Evolutionary conservation across 176 grass and related monocot species (phyloP).

Genomic region (Pharus latifolius): DNA sequence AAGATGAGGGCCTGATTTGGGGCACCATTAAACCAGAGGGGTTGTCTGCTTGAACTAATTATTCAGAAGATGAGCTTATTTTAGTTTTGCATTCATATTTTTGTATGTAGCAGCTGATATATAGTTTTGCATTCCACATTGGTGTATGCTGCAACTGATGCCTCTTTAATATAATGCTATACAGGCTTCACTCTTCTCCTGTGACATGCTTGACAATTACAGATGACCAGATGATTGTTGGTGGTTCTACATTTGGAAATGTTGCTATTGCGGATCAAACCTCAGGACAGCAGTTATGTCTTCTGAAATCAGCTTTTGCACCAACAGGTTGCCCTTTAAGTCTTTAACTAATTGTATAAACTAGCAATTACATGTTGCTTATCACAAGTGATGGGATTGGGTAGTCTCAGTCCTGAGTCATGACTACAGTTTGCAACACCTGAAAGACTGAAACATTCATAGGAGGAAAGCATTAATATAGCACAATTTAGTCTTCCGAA

Average conservation of each 20-base stretch:
- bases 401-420: background rate
- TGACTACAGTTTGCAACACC: background rate
- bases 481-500: too few relatives aligned
- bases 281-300: conserved; percentile 62
- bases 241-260: conserved; percentile 86
- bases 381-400: background rate
- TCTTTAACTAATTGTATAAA: background rate
- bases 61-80: too few relatives aligned
- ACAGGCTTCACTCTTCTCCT: conserved; percentile 73
- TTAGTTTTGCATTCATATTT: background rate
- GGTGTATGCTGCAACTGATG: background rate
- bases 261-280: conserved; percentile 75
- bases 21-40: background rate
- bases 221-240: conserved; percentile 70
- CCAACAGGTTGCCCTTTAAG: conserved; percentile 52
- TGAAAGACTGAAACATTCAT: background rate
- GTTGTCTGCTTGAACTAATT: too few relatives aligned
- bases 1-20: background rate
- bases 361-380: background rate
- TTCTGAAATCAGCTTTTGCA: conserved; percentile 66
- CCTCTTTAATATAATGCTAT: conserved; percentile 4
- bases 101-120: background rate
- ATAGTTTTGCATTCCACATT: background rate
- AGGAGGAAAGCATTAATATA: background rate
- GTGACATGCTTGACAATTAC: conserved; percentile 74